Evolutionary conservation across 169 alveolate species (phyloP).

Genomic region (Theileria parva): DNA sequence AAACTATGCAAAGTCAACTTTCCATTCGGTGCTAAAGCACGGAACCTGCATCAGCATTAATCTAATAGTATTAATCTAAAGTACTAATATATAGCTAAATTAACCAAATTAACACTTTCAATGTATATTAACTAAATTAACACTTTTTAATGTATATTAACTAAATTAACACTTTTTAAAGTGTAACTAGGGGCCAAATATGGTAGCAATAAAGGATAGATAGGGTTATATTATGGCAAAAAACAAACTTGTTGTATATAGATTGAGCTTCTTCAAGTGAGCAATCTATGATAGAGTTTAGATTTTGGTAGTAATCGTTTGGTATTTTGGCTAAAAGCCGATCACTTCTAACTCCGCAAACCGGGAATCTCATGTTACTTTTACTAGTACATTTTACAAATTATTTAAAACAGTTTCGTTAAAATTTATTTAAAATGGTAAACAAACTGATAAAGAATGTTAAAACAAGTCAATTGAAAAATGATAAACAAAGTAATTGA

Average conservation of each 20-base stretch:
- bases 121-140: no score
- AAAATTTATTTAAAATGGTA: no score
- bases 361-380: slow-evolving; percentile 22
- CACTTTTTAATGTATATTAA: no score
- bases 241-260: slow-evolving; percentile 22
- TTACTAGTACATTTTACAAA: slow-evolving; percentile 6
- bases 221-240: no score
- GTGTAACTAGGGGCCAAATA: no score
- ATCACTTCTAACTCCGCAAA: slow-evolving; percentile 27
- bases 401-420: neutral
- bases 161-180: no score
- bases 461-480: no score
- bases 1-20: slow-evolving; percentile 29
- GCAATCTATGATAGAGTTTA: slow-evolving; percentile 1
- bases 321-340: slow-evolving; percentile 20
- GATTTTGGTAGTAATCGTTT: slow-evolving; percentile 6
- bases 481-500: no score
- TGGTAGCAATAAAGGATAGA: no score
- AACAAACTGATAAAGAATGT: no score
- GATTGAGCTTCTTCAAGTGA: slow-evolving; percentile 32
- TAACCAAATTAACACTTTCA: no score
- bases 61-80: neutral
- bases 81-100: no score
- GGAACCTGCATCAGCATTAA: slow-evolving; percentile 32
- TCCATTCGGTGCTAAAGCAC: slow-evolving; percentile 54